Conservation (phyloP, 345 rosid species). For the Mercurialis annua region DNA sequence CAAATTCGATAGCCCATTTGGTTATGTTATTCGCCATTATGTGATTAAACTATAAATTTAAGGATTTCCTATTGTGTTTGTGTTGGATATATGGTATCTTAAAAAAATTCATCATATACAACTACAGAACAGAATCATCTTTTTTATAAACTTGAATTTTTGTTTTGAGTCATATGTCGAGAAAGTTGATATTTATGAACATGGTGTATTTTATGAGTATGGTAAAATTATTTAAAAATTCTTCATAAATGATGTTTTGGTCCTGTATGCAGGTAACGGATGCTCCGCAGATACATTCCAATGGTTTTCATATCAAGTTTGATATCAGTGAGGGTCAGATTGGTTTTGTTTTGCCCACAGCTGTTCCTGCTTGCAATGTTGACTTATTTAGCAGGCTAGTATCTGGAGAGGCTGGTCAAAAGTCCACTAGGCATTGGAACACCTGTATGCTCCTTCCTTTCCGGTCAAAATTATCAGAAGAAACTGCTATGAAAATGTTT, state of each 20-base stretch:
- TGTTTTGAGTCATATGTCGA: background rate
- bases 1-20: too few species aligned
- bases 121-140: background rate
- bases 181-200: background rate
- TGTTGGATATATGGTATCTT: background rate
- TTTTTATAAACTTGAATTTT: background rate
- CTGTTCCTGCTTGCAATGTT: constrained; percentile 65
- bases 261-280: constrained; percentile 68
- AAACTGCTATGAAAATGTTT: constrained; percentile 65
- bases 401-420: constrained; percentile 32
- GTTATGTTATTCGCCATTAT: background rate
- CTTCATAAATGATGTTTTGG: constrained; percentile 5
- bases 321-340: constrained; percentile 88
- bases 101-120: background rate
- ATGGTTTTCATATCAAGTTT: constrained; percentile 89
- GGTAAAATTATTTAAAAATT: background rate
- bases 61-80: background rate
- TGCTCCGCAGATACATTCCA: constrained; percentile 97
- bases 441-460: constrained; percentile 94
- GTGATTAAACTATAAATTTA: background rate
- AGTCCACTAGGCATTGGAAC: constrained; percentile 55
- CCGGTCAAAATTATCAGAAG: constrained; percentile 51
- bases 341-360: constrained; percentile 89
- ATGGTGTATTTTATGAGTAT: background rate
- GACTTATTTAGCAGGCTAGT: constrained; percentile 47